Conservation (phyloP, 2,329 filamentous ascomycete genomes). For the Aspergillus brasiliensis region DNA sequence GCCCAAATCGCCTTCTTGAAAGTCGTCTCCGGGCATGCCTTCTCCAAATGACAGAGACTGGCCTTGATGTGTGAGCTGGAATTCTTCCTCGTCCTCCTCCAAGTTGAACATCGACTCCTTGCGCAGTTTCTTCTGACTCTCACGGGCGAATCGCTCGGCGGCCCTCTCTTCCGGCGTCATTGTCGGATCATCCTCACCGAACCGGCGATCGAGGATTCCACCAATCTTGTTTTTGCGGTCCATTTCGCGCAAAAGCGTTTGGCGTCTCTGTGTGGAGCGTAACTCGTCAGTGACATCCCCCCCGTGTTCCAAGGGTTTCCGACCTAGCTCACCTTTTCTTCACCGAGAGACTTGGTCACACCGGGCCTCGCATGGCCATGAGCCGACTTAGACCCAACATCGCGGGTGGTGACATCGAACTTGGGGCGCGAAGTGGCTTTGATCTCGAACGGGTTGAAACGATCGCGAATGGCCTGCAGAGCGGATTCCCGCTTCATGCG, state of each 20-base stretch:
- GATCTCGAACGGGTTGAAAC: constrained; percentile 97
- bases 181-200: constrained; percentile 91
- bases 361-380: constrained; percentile 73
- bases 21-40: constrained; percentile 66
- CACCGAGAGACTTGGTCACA: constrained; percentile 79
- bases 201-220: constrained; percentile 87
- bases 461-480: constrained; percentile 83
- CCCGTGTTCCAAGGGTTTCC: not conserved
- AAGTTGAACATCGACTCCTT: constrained; percentile 84
- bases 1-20: constrained; percentile 73
- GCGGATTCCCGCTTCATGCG: constrained; percentile 75
- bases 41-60: constrained; percentile 68
- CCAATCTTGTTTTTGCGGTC: constrained; percentile 87
- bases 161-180: constrained; percentile 94
- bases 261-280: constrained; percentile 60
- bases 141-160: constrained; percentile 83
- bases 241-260: constrained; percentile 87
- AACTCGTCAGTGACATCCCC: constrained; percentile 13
- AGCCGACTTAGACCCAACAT: constrained; percentile 49
- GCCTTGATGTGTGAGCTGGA: constrained; percentile 80
- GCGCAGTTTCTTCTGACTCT: constrained; percentile 78
- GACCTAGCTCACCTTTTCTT: constrained; percentile 68
- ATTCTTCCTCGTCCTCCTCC: constrained; percentile 75
- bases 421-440: constrained; percentile 80
- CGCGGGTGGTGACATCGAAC: constrained; percentile 77